Evolutionary conservation across 108 stramenopile genomes (phyloP).

Genomic region (Cyclotella kingstonii): DNA sequence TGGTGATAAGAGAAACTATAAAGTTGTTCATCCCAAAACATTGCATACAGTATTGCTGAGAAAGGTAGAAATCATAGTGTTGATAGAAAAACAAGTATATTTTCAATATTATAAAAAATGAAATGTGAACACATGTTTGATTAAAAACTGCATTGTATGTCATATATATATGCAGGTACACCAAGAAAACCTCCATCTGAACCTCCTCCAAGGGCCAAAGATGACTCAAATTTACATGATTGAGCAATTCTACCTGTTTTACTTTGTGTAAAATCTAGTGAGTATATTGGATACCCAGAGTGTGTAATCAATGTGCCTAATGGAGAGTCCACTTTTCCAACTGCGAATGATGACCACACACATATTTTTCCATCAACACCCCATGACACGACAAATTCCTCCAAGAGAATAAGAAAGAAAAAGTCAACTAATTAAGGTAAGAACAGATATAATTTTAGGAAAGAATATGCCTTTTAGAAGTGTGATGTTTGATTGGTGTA

Average conservation of each 20-base stretch:
- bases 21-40: too few relatives aligned
- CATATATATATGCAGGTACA: conserved; percentile 60
- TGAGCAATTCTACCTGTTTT: conserved; percentile 2
- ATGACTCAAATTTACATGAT: neutral
- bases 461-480: neutral
- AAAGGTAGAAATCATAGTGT: too few relatives aligned
- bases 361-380: conserved; percentile 81
- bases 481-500: too few relatives aligned
- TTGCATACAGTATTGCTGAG: too few relatives aligned
- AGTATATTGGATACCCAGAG: conserved; percentile 75
- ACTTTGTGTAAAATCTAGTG: conserved; percentile 44
- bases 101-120: too few relatives aligned
- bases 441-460: neutral
- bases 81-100: too few relatives aligned
- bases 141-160: too few relatives aligned
- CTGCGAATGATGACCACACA: conserved; percentile 70
- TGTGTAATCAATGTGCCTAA: conserved; percentile 58
- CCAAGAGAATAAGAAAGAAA: neutral
- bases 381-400: conserved; percentile 81
- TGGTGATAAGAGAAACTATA: too few relatives aligned
- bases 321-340: conserved; percentile 63
- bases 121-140: too few relatives aligned
- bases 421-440: neutral
- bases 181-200: conserved; percentile 72
- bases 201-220: conserved; percentile 54